Evolutionary conservation across 73 alveolate species (phyloP), one percentile per base, ranked within the genome.

Genomic region (Paramecium sonneborni): DNA sequence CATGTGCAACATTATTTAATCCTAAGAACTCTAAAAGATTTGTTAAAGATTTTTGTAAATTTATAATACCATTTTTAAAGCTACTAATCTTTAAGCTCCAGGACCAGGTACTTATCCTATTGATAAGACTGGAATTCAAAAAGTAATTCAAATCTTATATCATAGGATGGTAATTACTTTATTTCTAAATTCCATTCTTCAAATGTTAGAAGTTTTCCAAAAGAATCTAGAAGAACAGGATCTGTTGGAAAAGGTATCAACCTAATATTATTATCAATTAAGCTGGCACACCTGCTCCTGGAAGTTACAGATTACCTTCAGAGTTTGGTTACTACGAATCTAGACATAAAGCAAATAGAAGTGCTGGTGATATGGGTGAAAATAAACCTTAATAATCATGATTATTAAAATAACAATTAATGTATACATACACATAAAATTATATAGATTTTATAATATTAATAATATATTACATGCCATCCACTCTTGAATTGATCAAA

Each of bases 291-390:
- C 98, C 98, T 46, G 98, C 97, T 5, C 98, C 98, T 1, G 98
- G 98, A 24, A 55, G 93, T n/a, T 96, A 96, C 58, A 92, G 98
- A 46, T 67, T 93, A 28, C 95, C 96, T 11, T 87, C 97, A 11
- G 98, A 96, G 6, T 96, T 96, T 44, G 98, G 98, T 3, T 93
- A 89, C 56, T 94, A 96, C 44, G 97, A 94, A 44, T 91, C 98
- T 11, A 95, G 57, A 38, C 32, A 72, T n/a, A 72, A 37, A 35
- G 55, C 57, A 6, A 72, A 72, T 72, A 72, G 57, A 37, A 72
- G 86, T 72, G 55, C 57, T 28, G 86, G 86, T n/a, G 86, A 72
- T 38, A 72, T 72, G 32, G 86, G 86, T 15, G 86, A 72, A 37
- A 37, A 30, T 35, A 72, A 72, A 72, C 46, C 48, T 24, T 62